Evolutionary conservation across 768 basidiomycete genomes (phyloP), one percentile per base, ranked within the genome.

Genomic region (Amanita polypyramis): DNA sequence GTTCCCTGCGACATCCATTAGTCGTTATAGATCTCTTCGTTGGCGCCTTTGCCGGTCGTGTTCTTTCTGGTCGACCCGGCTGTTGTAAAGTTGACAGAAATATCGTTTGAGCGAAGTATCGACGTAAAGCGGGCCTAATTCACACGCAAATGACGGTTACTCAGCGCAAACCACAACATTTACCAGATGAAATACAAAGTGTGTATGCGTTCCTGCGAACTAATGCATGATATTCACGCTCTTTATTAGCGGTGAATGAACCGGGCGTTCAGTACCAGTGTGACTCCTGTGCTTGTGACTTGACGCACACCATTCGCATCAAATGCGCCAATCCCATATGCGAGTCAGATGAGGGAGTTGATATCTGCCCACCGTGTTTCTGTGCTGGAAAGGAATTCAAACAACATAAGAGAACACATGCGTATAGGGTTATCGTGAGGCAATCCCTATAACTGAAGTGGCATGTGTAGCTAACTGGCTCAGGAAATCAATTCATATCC

Each of bases 401-500:
- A 33, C 78, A 75, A 50, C 95, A 98, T 60, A 88, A 86, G 60
- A 77, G 82, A 49, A 76, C 79, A 43, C 95, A 99, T 65, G 66
- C 84, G 37, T 99, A 99, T 62, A 85, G 91, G 47, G 83, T 98
- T 49, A 86, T 98, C 54, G 93, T 95, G 64, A 53, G 75, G 63
- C 21, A 3, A 23, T 12, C 45, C 42, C 30, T 29, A 20, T 19
- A 48, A 39, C 19, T 23, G n/a, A 33, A 46, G 29, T 11, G 20
- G 25, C n/a, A 32, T 15, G 9, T 27, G 10, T 33, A 20, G 17
- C 30, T 33, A 12, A 38, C 32, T 34, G 33, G 35, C 44, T 9
- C 60, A 94, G 93, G 94, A 96, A 69, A 76, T 94, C 58, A 91
- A 96, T 62, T 92, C 95, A 6, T 90, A 94, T 64, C 96, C 95